Evolutionary conservation across 176 grass and related monocot genomes (phyloP), one percentile per base, ranked within the genome.

Genomic region (Aegilops sharonensis): DNA sequence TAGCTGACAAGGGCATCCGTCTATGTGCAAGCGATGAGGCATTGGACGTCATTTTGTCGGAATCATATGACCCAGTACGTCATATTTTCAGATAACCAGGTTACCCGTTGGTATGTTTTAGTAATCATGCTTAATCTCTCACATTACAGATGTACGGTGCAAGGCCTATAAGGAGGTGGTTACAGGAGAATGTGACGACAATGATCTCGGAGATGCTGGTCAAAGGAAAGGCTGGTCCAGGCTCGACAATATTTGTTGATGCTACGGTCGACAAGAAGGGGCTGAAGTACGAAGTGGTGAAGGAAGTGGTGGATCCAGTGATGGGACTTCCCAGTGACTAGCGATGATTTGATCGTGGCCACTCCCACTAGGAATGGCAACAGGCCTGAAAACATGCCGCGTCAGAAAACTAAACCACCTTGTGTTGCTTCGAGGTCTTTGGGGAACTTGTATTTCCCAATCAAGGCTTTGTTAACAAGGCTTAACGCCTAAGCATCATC

Each of bases 1-100:
- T 89, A 10, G 89, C 89, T 13, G 89, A 88, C 57, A 83, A 80
- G 77, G 92, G 92, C 9, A 60, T 91, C 39, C 20, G 63, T n/a
- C 35, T 94, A 21, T 86, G 67, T 64, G 78, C 88, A 2, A 86
- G 88, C 9, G 35, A 71, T 2, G 20, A 4, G 2, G 68, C 35
- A n/a, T 40, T 71, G 35, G 68, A 71, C 0, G 35, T 71, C 9
- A 11, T 71, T 71, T n/a, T 71, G 35, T 71, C 35, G 35, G 34
- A 40, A 23, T 71, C 68, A 71, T 71, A 40, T 20, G 1, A 70
- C 2, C 68, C 34, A 5, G 68, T 70, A 39, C 18, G 30, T 39
- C 68, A 4, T 21, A 11, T 70, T 70, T 70, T 37, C 68, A 39
- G 32, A 70, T 39, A 21, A 70, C 32, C 18, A 37, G 34, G 34